Evolutionary conservation across 441 rosid species (phyloP).

Genomic region (Pelargonium cotyledonis): DNA sequence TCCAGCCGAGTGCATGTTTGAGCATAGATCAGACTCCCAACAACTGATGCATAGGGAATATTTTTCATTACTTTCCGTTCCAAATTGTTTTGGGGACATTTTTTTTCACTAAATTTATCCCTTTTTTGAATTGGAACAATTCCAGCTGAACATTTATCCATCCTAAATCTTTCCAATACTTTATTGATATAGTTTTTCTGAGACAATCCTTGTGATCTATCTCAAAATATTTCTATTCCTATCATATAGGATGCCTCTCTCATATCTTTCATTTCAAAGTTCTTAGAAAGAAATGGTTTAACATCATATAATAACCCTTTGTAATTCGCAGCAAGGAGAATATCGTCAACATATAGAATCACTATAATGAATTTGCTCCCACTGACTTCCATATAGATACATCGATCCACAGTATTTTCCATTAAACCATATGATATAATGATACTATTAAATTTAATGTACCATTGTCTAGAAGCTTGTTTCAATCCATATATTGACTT

Average conservation of each 20-base stretch:
- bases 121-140: neutral
- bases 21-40: too few species aligned
- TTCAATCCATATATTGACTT: too few species aligned
- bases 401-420: constrained; percentile 2
- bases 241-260: neutral
- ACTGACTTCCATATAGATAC: neutral
- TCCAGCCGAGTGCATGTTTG: too few species aligned
- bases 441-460: neutral
- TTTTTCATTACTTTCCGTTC: too few species aligned
- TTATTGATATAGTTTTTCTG: constrained; percentile 3
- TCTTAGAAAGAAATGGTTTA: neutral
- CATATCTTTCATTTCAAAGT: neutral
- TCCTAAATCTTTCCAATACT: neutral
- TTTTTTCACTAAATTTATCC: too few species aligned
- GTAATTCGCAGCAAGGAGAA: neutral
- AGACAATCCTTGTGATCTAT: neutral
- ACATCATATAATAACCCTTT: neutral
- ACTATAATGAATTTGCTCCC: constrained; percentile 1
- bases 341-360: neutral
- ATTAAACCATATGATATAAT: neutral
- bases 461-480: too few species aligned
- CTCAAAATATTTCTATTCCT: neutral
- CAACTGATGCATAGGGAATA: too few species aligned
- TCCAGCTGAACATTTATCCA: neutral
- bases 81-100: too few species aligned